Conservation (phyloP, 2,329 filamentous ascomycete genomes). For the Exophiala xenobiotica region DNA sequence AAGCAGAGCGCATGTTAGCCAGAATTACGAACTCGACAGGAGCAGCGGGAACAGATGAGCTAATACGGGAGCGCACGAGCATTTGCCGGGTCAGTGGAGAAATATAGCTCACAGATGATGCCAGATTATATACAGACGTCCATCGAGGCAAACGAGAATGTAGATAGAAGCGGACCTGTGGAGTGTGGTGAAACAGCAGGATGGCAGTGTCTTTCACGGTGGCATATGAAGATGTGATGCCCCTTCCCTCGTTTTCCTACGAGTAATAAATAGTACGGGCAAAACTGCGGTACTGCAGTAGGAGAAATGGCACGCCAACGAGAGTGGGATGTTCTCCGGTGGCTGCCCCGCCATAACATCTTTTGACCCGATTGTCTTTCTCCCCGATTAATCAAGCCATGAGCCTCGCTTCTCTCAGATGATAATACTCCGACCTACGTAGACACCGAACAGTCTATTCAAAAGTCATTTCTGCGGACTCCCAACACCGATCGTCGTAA, state of each 20-base stretch:
- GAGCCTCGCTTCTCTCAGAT: background rate
- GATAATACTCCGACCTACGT: too few relatives aligned
- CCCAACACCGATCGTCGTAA: too few relatives aligned
- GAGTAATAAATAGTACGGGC: too few relatives aligned
- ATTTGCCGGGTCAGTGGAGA: conserved; percentile 15
- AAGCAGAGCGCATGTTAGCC: conserved; percentile 16
- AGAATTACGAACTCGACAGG: conserved; percentile 1
- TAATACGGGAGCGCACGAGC: conserved; percentile 19
- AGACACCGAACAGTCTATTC: too few relatives aligned
- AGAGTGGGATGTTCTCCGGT: background rate
- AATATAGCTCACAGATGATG: conserved; percentile 16
- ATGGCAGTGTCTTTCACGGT: conserved; percentile 5
- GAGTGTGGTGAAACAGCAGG: conserved; percentile 19
- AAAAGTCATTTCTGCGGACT: too few relatives aligned
- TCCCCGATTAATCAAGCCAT: background rate
- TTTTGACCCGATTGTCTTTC: background rate
- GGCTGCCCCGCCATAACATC: background rate
- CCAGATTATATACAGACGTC: conserved; percentile 9
- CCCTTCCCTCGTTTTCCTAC: background rate
- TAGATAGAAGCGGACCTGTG: conserved; percentile 6
- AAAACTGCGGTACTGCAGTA: conserved; percentile 4
- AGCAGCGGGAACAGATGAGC: conserved; percentile 13
- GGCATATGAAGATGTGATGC: conserved; percentile 19
- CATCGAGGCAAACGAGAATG: conserved; percentile 10
- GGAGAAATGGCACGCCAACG: background rate